Evolutionary conservation across 2,329 filamentous ascomycete species (phyloP).

Genomic region (Xylaria sp.): DNA sequence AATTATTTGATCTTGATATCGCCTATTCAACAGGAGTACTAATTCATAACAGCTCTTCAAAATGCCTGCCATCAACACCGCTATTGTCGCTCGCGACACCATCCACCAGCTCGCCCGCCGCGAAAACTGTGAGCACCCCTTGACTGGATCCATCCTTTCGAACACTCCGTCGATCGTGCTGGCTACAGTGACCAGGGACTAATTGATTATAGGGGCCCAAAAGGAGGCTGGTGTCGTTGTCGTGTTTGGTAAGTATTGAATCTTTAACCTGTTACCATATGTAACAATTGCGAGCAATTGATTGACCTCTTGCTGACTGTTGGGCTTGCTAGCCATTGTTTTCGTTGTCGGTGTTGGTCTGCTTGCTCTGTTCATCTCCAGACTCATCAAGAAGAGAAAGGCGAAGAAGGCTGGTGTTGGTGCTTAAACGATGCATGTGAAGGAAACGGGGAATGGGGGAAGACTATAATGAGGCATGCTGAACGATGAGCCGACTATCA

Average conservation of each 20-base stretch:
- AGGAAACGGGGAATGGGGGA: conserved; percentile 28
- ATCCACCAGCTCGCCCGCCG: conserved; percentile 47
- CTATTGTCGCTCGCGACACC: conserved; percentile 50
- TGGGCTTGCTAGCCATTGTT: conserved; percentile 44
- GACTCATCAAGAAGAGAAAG: conserved; percentile 45
- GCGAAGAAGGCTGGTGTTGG: conserved; percentile 44
- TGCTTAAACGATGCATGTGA: conserved; percentile 37
- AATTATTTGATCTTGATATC: neutral
- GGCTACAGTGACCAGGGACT: conserved; percentile 25
- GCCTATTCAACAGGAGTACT: conserved; percentile 33
- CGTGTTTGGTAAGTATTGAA: conserved; percentile 45
- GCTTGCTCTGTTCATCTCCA: conserved; percentile 47
- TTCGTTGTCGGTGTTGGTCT: conserved; percentile 49
- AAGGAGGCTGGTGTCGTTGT: conserved; percentile 50
- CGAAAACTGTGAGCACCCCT: conserved; percentile 46
- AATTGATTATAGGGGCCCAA: conserved; percentile 42
- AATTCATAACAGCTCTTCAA: conserved; percentile 40
- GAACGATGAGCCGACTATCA: conserved; percentile 34
- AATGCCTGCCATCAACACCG: conserved; percentile 51
- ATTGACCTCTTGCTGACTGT: conserved; percentile 27
- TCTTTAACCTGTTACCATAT: neutral
- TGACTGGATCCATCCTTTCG: neutral
- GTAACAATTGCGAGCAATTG: neutral
- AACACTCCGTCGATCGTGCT: conserved; percentile 3
- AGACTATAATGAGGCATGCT: conserved; percentile 15